Evolutionary conservation across 768 basidiomycete genomes (phyloP).

Genomic region (Pulveroboletus sp.): DNA sequence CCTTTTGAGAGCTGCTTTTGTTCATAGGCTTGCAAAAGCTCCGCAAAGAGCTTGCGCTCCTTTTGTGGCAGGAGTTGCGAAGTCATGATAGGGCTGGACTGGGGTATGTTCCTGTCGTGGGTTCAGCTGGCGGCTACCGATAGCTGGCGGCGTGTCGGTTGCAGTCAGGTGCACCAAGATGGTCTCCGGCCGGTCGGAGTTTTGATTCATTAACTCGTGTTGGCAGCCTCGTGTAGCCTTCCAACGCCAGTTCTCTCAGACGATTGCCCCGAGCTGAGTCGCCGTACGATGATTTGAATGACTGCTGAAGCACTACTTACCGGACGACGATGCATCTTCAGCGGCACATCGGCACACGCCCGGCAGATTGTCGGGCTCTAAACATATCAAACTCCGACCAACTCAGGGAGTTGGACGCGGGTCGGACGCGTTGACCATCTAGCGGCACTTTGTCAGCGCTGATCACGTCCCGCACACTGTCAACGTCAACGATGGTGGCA

Average conservation of each 20-base stretch:
- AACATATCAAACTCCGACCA: constrained; percentile 7
- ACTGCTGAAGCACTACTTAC: background rate
- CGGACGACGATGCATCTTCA: background rate
- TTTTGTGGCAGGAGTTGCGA: constrained; percentile 59
- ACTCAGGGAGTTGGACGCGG: background rate
- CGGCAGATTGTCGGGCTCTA: background rate
- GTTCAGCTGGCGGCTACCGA: background rate
- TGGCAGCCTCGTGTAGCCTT: background rate
- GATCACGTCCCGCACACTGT: constrained; percentile 2
- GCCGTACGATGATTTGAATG: background rate
- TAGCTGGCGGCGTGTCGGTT: background rate
- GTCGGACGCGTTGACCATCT: constrained; percentile 13
- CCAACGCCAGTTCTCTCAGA: background rate
- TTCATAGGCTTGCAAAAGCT: constrained; percentile 85
- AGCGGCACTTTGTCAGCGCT: background rate
- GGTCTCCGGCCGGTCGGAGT: background rate
- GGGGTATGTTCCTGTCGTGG: background rate
- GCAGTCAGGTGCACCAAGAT: background rate
- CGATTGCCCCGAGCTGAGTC: background rate
- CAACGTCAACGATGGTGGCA: constrained; percentile 53
- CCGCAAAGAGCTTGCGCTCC: constrained; percentile 81
- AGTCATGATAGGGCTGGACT: constrained; percentile 14
- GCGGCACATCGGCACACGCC: background rate
- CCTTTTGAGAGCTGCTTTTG: constrained; percentile 84
- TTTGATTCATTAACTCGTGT: background rate